Evolutionary conservation across 495 filamentous ascomycete species (phyloP).

Genomic region (Aeminium ludgeri): DNA sequence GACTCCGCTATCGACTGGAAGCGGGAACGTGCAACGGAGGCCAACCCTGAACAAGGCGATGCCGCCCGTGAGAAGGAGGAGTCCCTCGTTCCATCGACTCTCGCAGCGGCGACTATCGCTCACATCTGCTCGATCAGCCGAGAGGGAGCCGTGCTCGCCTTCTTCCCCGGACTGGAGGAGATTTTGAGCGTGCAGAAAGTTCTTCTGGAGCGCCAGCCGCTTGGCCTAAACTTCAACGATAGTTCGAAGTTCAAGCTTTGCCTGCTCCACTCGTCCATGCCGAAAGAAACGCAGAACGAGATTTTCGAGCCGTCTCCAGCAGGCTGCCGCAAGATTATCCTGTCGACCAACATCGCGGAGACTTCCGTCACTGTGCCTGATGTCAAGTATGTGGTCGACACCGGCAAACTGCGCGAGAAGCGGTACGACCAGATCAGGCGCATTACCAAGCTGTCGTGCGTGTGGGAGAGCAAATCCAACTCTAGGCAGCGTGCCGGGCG

Average conservation of each 20-base stretch:
- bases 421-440: constrained; percentile 31
- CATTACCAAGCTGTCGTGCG: constrained; percentile 31
- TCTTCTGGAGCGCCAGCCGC: constrained; percentile 15
- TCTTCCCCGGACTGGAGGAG: constrained; percentile 40
- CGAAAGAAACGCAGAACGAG: constrained; percentile 28
- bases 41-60: constrained; percentile 7
- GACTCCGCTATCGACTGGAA: constrained; percentile 32
- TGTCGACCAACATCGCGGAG: constrained; percentile 45
- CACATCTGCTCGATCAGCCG: constrained; percentile 34
- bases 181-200: constrained; percentile 27
- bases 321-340: constrained; percentile 39
- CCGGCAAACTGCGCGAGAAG: constrained; percentile 36
- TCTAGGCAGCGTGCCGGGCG: constrained; percentile 40
- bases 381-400: constrained; percentile 40
- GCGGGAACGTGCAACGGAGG: constrained; percentile 14
- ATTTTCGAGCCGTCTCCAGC: constrained; percentile 29
- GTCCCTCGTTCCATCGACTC: constrained; percentile 30
- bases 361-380: constrained; percentile 45
- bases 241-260: constrained; percentile 29
- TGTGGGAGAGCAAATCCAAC: constrained; percentile 40
- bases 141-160: constrained; percentile 39
- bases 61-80: constrained; percentile 27
- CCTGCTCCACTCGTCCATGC: constrained; percentile 36
- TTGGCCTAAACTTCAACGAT: constrained; percentile 33
- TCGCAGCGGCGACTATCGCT: constrained; percentile 33